phyloP scores from a whole-genome alignment of 176 grass and related monocot species.

The Musa troglodytarum region DNA sequence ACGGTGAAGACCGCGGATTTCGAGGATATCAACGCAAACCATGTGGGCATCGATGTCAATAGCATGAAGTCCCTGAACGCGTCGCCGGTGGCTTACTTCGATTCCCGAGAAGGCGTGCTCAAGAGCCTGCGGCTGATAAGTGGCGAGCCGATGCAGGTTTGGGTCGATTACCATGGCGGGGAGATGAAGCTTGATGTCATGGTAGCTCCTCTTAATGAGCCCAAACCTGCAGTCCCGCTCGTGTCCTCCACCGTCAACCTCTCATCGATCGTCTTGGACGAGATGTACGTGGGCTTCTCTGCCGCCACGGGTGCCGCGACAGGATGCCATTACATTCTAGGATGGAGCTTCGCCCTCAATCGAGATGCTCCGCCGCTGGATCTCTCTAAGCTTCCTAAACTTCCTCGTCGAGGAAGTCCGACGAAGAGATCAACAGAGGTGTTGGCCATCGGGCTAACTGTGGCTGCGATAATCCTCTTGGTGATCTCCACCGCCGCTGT shows the following conservation, averaged over 20 bases:
- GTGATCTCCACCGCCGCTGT: neutral
- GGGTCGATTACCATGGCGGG: conserved; percentile 33
- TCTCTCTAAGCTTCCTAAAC: conserved; percentile 11
- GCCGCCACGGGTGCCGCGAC: conserved; percentile 5
- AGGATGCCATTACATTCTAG: conserved; percentile 31
- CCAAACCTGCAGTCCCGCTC: conserved; percentile 22
- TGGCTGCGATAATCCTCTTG: conserved; percentile 16
- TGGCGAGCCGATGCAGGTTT: conserved; percentile 30
- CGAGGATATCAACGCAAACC: conserved; percentile 30
- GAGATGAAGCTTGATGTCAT: conserved; percentile 14
- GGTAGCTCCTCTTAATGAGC: neutral
- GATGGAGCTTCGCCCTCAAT: conserved; percentile 42
- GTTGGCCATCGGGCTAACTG: neutral
- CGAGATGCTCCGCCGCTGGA: conserved; percentile 15
- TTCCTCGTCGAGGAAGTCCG: conserved; percentile 9
- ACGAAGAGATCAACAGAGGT: conserved; percentile 16
- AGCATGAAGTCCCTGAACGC: conserved; percentile 19
- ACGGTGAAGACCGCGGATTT: conserved; percentile 29
- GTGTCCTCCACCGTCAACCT: conserved; percentile 26
- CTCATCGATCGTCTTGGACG: conserved; percentile 9
- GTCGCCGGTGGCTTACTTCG: conserved; percentile 10
- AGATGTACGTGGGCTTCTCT: conserved; percentile 31
- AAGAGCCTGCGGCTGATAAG: conserved; percentile 10
- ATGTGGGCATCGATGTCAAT: conserved; percentile 32
- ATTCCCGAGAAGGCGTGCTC: neutral